phyloP scores from a whole-genome alignment of 495 filamentous ascomycete genomes.

The Penicillium coprophilum region DNA sequence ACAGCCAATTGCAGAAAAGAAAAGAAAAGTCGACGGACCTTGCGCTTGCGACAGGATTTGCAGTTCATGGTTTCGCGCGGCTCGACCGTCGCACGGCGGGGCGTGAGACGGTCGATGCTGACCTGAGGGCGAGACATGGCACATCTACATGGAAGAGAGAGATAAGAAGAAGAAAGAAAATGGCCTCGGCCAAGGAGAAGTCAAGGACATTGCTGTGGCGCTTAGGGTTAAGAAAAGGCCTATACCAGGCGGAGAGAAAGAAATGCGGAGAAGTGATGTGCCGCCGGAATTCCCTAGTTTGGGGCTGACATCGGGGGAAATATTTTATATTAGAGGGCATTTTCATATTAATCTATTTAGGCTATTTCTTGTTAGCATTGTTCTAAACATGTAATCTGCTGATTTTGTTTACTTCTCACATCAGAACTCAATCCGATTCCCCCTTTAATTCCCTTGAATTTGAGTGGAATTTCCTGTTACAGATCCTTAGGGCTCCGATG shows the following conservation, averaged over 20 bases:
- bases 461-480: slow-evolving; percentile 7
- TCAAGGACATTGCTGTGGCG: slow-evolving; percentile 14
- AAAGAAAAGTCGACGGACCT: slow-evolving; percentile 47
- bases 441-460: slow-evolving; percentile 2
- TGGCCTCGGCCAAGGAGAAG: slow-evolving; percentile 9
- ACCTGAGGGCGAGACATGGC: slow-evolving; percentile 74
- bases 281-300: slow-evolving; percentile 22
- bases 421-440: neutral
- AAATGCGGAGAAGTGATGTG: slow-evolving; percentile 34
- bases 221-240: slow-evolving; percentile 3
- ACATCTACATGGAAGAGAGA: slow-evolving; percentile 13
- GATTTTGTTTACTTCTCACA: neutral
- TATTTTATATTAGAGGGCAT: no score
- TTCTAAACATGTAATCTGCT: no score
- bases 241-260: slow-evolving; percentile 14
- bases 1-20: slow-evolving; percentile 2
- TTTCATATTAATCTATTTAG: neutral
- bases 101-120: slow-evolving; percentile 78
- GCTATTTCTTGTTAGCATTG: no score
- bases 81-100: slow-evolving; percentile 69
- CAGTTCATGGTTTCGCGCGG: slow-evolving; percentile 91
- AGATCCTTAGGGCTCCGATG: slow-evolving; percentile 15
- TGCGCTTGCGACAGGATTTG: slow-evolving; percentile 87
- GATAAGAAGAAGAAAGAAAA: slow-evolving; percentile 8
- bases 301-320: neutral